A percentile compares a stretch with the other conserved stretches of the same genome.
Conservation (phyloP, 2,329 filamentous ascomycete genomes). For the Fusarium circinatum region DNA sequence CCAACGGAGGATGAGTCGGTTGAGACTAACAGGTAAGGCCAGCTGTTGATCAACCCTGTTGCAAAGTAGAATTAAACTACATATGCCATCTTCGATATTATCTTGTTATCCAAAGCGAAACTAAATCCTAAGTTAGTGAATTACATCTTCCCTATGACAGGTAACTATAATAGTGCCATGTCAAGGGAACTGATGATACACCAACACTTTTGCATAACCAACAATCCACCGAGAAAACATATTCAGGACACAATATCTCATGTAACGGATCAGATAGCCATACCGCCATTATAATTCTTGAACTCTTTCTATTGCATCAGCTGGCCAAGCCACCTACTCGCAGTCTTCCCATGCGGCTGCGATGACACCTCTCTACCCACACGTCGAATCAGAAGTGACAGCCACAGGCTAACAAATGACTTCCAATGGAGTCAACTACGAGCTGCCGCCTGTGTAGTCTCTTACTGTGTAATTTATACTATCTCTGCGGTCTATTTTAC, state of each 20-base stretch:
- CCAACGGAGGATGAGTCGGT: background rate
- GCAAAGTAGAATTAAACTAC: background rate
- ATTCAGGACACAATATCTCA: background rate
- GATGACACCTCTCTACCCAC: no score
- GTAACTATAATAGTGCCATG: background rate
- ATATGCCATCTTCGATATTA: background rate
- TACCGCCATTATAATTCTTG: background rate
- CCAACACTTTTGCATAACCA: background rate
- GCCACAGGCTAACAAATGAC: background rate
- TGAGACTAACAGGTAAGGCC: background rate
- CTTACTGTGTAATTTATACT: background rate
- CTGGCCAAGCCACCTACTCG: background rate
- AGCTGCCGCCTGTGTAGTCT: accelerated
- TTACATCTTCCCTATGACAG: background rate
- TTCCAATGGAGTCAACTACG: no score
- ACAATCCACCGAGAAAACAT: no score
- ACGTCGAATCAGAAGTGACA: background rate
- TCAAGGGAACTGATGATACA: background rate
- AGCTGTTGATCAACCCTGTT: background rate
- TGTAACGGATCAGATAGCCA: no score
- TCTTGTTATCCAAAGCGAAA: background rate
- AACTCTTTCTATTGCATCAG: background rate
- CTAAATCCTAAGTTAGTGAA: background rate
- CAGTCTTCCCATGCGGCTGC: background rate
- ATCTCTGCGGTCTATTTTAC: background rate